phyloP scores from a whole-genome alignment of 305 asterid species.

The Solanum hybrid region DNA sequence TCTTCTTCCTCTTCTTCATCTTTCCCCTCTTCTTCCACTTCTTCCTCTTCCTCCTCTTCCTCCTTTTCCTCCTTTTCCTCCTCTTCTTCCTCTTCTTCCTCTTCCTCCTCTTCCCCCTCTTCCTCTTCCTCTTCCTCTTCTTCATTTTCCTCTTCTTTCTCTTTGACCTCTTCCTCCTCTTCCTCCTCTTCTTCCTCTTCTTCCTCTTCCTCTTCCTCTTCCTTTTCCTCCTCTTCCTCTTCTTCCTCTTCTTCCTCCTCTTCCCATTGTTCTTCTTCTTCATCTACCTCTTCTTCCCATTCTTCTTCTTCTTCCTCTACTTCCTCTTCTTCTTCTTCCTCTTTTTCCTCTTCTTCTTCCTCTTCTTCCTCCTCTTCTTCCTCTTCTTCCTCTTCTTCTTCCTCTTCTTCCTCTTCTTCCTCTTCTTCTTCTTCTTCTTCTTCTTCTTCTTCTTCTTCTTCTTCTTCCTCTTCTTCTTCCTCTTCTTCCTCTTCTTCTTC shows the following conservation, averaged over 20 bases:
- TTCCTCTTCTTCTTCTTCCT: accelerated
- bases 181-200: too few relatives aligned
- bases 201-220: too few relatives aligned
- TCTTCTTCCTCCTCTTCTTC: accelerated
- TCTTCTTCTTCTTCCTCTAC: accelerated
- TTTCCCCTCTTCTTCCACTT: too few relatives aligned
- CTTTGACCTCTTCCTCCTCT: too few relatives aligned
- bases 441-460: accelerated
- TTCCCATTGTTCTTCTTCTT: accelerated
- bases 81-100: too few relatives aligned
- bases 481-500: accelerated
- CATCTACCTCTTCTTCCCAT: accelerated
- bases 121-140: too few relatives aligned
- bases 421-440: accelerated
- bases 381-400: accelerated
- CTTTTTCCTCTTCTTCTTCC: accelerated
- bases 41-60: too few relatives aligned
- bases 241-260: accelerated
- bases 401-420: accelerated
- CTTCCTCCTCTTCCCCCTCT: too few relatives aligned
- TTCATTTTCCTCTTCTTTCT: too few relatives aligned
- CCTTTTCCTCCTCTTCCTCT: accelerated
- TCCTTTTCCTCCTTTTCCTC: accelerated
- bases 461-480: accelerated
- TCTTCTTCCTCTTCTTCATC: too few relatives aligned